Evolutionary conservation across 306 rosid species (phyloP).

Genomic region (Cucumis melo): DNA sequence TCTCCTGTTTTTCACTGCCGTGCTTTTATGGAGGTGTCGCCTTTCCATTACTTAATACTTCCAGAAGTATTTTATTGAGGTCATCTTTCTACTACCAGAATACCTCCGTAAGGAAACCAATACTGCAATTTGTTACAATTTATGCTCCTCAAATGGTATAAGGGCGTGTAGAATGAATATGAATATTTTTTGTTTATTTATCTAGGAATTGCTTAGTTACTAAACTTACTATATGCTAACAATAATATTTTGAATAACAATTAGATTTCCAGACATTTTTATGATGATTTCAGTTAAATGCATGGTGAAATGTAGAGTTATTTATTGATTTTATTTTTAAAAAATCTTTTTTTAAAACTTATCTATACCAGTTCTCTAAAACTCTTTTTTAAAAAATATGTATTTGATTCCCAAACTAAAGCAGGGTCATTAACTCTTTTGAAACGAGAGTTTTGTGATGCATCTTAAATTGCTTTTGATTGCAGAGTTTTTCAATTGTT

Average conservation of each 20-base stretch:
- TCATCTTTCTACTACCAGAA: not conserved
- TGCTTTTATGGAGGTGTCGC: not conserved
- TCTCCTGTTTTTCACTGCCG: not conserved
- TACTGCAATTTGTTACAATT: not conserved
- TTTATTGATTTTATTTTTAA: too few species aligned
- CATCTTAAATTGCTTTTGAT: conserved; percentile 11
- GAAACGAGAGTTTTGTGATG: not conserved
- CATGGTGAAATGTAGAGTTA: not conserved
- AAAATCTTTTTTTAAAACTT: too few species aligned
- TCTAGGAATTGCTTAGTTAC: not conserved
- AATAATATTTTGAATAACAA: not conserved
- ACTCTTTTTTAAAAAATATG: not conserved
- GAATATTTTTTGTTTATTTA: not conserved
- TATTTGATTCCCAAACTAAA: not conserved
- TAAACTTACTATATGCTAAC: not conserved
- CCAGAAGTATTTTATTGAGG: not conserved
- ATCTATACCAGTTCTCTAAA: not conserved
- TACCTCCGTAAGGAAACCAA: not conserved
- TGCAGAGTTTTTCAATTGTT: conserved; percentile 68
- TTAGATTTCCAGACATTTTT: not conserved
- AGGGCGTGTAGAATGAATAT: not conserved
- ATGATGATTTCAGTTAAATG: not conserved
- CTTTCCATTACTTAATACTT: not conserved
- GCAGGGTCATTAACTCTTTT: not conserved
- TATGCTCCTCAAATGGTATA: not conserved